Conservation (phyloP, 2,329 filamentous ascomycete species). For the Arthrobotrys sinensis region DNA sequence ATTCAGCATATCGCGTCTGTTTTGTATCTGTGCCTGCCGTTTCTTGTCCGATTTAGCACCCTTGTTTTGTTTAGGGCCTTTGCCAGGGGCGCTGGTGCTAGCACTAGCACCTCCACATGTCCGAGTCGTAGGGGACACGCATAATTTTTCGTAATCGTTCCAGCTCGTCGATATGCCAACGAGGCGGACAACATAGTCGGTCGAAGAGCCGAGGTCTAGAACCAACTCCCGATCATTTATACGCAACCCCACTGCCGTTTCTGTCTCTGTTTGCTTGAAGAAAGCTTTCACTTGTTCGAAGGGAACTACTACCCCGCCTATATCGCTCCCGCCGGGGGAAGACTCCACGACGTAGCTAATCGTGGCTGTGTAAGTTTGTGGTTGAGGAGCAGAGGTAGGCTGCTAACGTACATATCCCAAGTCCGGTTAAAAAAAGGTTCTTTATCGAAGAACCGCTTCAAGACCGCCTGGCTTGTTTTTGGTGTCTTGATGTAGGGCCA, state of each 20-base stretch:
- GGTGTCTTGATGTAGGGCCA: slow-evolving; percentile 62
- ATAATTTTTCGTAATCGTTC: slow-evolving; percentile 31
- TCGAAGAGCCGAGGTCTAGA: slow-evolving; percentile 6
- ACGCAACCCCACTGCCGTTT: slow-evolving; percentile 49
- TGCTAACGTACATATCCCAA: slow-evolving; percentile 62
- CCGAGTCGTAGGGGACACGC: background rate
- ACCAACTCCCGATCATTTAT: slow-evolving; percentile 33
- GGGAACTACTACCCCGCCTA: slow-evolving; percentile 61
- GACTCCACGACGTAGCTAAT: slow-evolving; percentile 57
- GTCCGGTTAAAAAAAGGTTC: slow-evolving; percentile 62
- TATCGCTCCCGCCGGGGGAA: slow-evolving; percentile 37
- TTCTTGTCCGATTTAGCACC: slow-evolving; percentile 36
- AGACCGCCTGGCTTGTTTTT: slow-evolving; percentile 62
- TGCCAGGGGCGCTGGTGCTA: background rate
- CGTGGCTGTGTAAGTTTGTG: background rate
- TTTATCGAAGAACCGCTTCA: slow-evolving; percentile 63
- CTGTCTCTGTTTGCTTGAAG: slow-evolving; percentile 57
- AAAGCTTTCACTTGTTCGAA: slow-evolving; percentile 61
- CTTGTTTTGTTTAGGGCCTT: background rate
- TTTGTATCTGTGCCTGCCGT: slow-evolving; percentile 38
- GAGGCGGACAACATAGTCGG: slow-evolving; percentile 11
- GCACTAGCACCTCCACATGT: background rate
- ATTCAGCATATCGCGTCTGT: slow-evolving; percentile 50
- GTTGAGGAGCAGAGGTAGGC: slow-evolving; percentile 1
- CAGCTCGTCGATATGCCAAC: slow-evolving; percentile 39